Evolutionary conservation across 163 green algal species (phyloP).

Genomic region (Chlamydomonas reinhardtii): DNA sequence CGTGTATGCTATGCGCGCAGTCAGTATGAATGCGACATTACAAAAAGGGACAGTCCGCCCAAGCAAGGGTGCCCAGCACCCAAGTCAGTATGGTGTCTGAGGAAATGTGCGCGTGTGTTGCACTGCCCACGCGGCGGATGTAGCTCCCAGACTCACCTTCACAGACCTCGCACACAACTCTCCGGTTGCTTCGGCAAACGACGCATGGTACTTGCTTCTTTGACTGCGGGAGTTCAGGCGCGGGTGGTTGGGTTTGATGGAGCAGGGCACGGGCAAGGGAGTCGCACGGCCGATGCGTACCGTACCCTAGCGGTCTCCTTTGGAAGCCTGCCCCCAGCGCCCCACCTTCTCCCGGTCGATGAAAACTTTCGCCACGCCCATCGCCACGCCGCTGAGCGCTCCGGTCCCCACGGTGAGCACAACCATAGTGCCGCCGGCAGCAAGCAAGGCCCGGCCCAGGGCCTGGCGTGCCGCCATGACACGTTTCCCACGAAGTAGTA

Average conservation of each 20-base stretch:
- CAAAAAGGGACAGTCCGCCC: too few relatives aligned
- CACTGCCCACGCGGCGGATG: too few relatives aligned
- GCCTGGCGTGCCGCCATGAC: conserved; percentile 19
- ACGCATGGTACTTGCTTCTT: conserved; percentile 1
- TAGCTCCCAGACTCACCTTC: conserved; percentile 8
- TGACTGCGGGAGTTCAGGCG: not conserved
- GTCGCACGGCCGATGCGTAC: too few relatives aligned
- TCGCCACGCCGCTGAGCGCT: not conserved
- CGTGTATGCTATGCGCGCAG: too few relatives aligned
- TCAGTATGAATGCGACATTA: too few relatives aligned
- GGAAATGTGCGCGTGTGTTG: too few relatives aligned
- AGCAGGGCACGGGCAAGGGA: too few relatives aligned
- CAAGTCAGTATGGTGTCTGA: too few relatives aligned
- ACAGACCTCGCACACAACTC: conserved; percentile 41
- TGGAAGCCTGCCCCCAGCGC: too few relatives aligned
- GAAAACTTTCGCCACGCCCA: conserved; percentile 31
- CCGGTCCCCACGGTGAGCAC: conserved; percentile 1
- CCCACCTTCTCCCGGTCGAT: conserved; percentile 18
- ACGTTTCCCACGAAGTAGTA: not conserved
- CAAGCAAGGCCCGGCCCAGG: conserved; percentile 19
- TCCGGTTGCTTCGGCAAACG: not conserved
- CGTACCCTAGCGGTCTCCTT: too few relatives aligned
- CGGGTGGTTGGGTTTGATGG: too few relatives aligned
- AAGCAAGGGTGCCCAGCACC: too few relatives aligned
- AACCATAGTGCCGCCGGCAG: conserved; percentile 36